Conservation (phyloP, 805 yeast genomes). For the Lachancea dasiensis region DNA sequence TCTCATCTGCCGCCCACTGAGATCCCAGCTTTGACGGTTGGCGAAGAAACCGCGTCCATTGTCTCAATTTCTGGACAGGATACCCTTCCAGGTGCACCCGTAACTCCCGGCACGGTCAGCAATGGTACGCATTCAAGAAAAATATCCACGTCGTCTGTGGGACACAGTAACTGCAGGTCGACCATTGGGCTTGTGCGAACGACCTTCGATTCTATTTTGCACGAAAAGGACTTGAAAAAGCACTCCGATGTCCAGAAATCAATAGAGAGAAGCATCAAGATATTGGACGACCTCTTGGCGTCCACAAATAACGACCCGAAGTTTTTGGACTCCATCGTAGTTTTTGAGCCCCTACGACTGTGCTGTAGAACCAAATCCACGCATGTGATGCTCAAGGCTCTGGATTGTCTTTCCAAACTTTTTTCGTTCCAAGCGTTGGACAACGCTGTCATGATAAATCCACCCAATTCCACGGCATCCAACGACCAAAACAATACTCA, state of each 20-base stretch:
- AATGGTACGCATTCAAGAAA: conserved; percentile 7
- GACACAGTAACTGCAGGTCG: conserved; percentile 24
- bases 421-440: conserved; percentile 76
- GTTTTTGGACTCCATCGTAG: conserved; percentile 41
- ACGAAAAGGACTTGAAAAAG: conserved; percentile 55
- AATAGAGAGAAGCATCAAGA: conserved; percentile 29
- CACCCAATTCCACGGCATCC: conserved; percentile 35
- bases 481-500: conserved; percentile 25
- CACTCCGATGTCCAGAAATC: conserved; percentile 33
- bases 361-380: conserved; percentile 64
- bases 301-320: conserved; percentile 20
- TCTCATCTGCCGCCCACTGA: conserved; percentile 1
- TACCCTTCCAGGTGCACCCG: conserved; percentile 4
- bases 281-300: conserved; percentile 25
- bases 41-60: conserved; percentile 4
- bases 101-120: not conserved
- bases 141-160: conserved; percentile 7
- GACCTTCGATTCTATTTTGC: conserved; percentile 52
- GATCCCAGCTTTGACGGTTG: not conserved
- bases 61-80: conserved; percentile 5
- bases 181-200: conserved; percentile 42
- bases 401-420: conserved; percentile 81
- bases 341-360: conserved; percentile 73
- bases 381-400: conserved; percentile 63
- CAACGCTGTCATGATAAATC: conserved; percentile 48